These are phyloP conservation scores for Adansonia grandidieri DNA, from an alignment of 441 rosid species.

Conservation along the genomic window DNA sequence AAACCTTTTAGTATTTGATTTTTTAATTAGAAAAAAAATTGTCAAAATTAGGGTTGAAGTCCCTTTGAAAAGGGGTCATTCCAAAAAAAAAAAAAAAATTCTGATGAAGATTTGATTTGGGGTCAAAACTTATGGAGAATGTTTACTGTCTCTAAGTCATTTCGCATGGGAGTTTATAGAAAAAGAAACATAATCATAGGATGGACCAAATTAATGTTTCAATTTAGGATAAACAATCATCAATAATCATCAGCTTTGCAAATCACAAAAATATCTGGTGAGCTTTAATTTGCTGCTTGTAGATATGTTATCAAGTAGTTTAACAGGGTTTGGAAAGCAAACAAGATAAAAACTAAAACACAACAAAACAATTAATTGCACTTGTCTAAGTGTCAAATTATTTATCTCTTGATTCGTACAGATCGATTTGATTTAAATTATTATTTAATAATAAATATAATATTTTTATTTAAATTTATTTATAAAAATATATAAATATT, in stretches of 20 bases:
- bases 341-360: slow-evolving; percentile 19
- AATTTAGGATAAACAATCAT: slow-evolving; percentile 36
- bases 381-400: no score
- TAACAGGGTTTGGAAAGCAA: not conserved
- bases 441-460: no score
- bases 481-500: no score
- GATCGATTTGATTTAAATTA: no score
- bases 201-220: slow-evolving; percentile 40
- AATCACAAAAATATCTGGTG: not conserved
- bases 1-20: no score
- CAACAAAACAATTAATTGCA: not conserved
- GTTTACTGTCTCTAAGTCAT: slow-evolving; percentile 35
- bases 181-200: slow-evolving; percentile 47
- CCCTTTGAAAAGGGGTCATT: no score
- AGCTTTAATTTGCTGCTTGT: slow-evolving; percentile 37
- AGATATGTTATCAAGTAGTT: slow-evolving; percentile 31
- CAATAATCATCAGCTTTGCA: slow-evolving; percentile 28
- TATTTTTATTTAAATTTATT: no score
- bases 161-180: slow-evolving; percentile 28
- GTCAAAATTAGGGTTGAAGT: no score
- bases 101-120: slow-evolving; percentile 9
- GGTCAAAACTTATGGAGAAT: slow-evolving; percentile 37
- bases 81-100: not conserved
- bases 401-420: no score
- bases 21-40: no score